A percentile compares a stretch with the other conserved stretches of the same genome.
Conservation (phyloP, 2,329 filamentous ascomycete species). For the Pseudocercospora musae region DNA sequence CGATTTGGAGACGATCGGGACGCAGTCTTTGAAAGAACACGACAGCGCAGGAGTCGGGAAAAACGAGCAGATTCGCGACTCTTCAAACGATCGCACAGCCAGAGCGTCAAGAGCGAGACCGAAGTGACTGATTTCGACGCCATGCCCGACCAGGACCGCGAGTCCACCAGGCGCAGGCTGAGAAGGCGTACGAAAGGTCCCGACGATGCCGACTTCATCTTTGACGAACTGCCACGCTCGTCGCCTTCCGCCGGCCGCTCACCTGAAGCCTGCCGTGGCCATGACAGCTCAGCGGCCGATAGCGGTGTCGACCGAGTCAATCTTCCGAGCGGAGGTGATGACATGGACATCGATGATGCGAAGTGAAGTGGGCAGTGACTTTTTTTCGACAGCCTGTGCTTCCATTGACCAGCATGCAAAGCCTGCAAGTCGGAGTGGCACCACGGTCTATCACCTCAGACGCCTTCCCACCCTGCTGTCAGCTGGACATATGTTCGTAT, state of each 20-base stretch:
- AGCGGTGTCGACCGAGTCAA: slow-evolving; percentile 6
- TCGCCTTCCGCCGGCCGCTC: not conserved
- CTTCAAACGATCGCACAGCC: slow-evolving; percentile 47
- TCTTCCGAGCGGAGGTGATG: not conserved
- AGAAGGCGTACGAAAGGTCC: slow-evolving; percentile 42
- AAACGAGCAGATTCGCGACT: slow-evolving; percentile 39
- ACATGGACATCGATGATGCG: slow-evolving; percentile 19
- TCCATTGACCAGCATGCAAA: not conserved
- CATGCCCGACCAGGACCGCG: slow-evolving; percentile 39
- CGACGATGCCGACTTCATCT: slow-evolving; percentile 25
- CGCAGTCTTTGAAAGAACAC: slow-evolving; percentile 24
- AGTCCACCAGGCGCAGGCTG: slow-evolving; percentile 40
- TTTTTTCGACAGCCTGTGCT: not conserved
- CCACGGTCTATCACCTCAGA: not conserved
- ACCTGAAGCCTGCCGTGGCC: slow-evolving; percentile 6
- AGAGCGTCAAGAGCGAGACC: slow-evolving; percentile 45
- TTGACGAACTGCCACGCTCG: slow-evolving; percentile 9
- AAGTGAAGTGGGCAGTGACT: slow-evolving; percentile 6
- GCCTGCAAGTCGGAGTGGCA: not conserved
- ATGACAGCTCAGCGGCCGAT: slow-evolving; percentile 6
- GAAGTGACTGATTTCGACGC: slow-evolving; percentile 43
- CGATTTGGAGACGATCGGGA: slow-evolving; percentile 24
- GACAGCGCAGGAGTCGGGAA: slow-evolving; percentile 38
- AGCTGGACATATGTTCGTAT: not conserved
- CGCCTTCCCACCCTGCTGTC: not conserved